Evolutionary conservation across 2,329 filamentous ascomycete genomes (phyloP), one percentile per base, ranked within the genome.

Genomic region (Aspergillus sp.): DNA sequence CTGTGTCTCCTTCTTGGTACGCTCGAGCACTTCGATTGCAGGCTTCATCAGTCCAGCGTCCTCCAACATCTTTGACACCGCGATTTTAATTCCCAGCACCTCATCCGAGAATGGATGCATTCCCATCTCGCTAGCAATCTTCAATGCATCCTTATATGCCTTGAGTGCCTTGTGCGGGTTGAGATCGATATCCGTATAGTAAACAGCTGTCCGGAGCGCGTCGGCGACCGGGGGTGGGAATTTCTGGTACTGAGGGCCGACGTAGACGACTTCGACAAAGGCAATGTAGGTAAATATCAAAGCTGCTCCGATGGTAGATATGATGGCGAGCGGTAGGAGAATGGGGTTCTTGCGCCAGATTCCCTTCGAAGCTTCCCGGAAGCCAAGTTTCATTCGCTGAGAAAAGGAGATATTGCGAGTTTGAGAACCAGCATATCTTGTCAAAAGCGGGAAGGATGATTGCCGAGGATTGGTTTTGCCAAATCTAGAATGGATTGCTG

Each of bases 51-150:
- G 80, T 29, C 83, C 77, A 11, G 88, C 79, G 59, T 85, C 84
- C 66, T 96, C 88, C 49, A 95, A 76, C 75, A 95, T 82, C 7
- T 78, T 77, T 1, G 88, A 83, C 7, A 95, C 75, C 61, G 90
- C 83, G 40, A 97, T 83, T 60, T 90, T 88, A 41, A 97, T 83
- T 7, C 93, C 93, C 54, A 96, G 76, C 30, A 96, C 84, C 63
- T 96, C 90, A 56, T 96, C 87, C 4, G 87, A 90, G 62, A 90
- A 94, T 0, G 88, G 88, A 60, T 97, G 89, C 71, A 98, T 80
- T 0, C 83, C 82, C 40, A 86, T 61, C 58, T 88, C 82, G 39
- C 82, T 72, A 45, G 89, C 89, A 40, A 85, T 76, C 49, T 83
- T 75, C 45, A 97, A 73, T 3, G 90, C 90, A 52, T 86, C 78